Percentiles rank a stretch among this genome's conserved stretches.
phyloP scores from a whole-genome alignment of 108 stramenopile species.

The Fragilaria crotonensis region DNA sequence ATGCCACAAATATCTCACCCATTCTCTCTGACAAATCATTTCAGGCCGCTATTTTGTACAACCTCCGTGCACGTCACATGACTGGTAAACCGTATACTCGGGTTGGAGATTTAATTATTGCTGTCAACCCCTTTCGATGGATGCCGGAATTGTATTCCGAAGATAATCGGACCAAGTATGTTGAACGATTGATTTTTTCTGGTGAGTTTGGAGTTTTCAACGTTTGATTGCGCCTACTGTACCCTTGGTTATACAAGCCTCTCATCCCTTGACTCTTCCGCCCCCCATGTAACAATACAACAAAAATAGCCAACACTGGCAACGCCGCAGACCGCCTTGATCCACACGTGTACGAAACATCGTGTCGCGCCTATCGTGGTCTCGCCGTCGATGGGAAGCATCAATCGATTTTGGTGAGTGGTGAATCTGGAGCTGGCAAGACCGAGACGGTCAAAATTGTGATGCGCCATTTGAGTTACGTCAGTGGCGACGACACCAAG shows the following conservation, averaged over 20 bases:
- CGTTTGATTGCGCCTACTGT: too few relatives aligned
- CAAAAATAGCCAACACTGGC: conserved; percentile 1
- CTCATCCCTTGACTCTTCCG: conserved; percentile 33
- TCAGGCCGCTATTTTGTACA: conserved; percentile 83
- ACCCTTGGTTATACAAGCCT: too few relatives aligned
- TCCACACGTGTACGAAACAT: conserved; percentile 81
- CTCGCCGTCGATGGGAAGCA: conserved; percentile 54
- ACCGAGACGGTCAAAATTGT: conserved; percentile 92
- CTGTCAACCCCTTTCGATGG: conserved; percentile 94
- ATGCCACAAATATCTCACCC: neutral
- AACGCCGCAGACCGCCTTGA: conserved; percentile 8
- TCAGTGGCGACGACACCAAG: conserved; percentile 4
- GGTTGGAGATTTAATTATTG: conserved; percentile 90
- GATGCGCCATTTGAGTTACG: conserved; percentile 79
- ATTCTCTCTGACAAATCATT: neutral
- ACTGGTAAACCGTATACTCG: conserved; percentile 80
- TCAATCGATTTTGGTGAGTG: conserved; percentile 86
- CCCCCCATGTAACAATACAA: too few relatives aligned
- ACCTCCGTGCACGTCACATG: conserved; percentile 71
- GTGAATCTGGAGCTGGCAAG: conserved; percentile 92
- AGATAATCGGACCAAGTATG: conserved; percentile 50
- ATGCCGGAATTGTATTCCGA: conserved; percentile 68
- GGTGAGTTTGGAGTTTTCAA: too few relatives aligned
- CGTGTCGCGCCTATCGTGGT: conserved; percentile 64
- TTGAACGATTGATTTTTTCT: conserved; percentile 59